phyloP scores from a whole-genome alignment of 1,139 yeast genomes.

The Taphrina deformans region DNA sequence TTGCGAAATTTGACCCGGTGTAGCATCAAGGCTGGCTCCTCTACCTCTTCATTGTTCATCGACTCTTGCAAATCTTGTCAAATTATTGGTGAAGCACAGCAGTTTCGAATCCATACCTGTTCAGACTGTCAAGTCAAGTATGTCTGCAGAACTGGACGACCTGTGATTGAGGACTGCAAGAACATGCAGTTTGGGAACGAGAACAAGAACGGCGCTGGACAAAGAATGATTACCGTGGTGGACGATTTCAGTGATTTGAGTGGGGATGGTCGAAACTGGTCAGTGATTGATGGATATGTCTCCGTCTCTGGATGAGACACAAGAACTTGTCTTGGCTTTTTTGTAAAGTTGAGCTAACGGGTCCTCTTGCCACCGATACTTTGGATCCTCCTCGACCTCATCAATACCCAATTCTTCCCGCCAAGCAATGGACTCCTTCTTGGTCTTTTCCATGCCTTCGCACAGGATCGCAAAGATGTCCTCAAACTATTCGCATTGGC shows the following conservation, averaged over 20 bases:
- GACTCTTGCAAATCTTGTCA: neutral
- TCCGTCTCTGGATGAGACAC: neutral
- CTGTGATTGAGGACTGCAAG: conserved; percentile 22
- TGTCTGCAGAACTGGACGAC: conserved; percentile 24
- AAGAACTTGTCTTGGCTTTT: neutral
- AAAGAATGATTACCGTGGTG: neutral
- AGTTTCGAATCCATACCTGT: conserved; percentile 15
- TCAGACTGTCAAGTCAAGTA: neutral
- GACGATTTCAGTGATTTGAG: conserved; percentile 29
- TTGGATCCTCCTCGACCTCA: conserved; percentile 24
- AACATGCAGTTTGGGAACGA: conserved; percentile 6
- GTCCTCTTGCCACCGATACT: conserved; percentile 6
- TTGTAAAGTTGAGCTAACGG: neutral
- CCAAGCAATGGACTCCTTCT: conserved; percentile 6
- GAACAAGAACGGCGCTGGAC: neutral
- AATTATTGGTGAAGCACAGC: conserved; percentile 21
- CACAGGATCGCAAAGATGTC: conserved; percentile 15
- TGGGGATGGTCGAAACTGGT: conserved; percentile 23
- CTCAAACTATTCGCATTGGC: conserved; percentile 6
- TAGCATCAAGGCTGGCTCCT: neutral
- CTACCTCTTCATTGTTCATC: conserved; percentile 18
- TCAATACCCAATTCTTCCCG: conserved; percentile 30
- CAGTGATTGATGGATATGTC: neutral
- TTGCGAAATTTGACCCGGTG: conserved; percentile 1
- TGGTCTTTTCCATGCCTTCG: conserved; percentile 12